Conservation (phyloP, 1,139 yeast species). For the Yamadazyma mexicana region DNA sequence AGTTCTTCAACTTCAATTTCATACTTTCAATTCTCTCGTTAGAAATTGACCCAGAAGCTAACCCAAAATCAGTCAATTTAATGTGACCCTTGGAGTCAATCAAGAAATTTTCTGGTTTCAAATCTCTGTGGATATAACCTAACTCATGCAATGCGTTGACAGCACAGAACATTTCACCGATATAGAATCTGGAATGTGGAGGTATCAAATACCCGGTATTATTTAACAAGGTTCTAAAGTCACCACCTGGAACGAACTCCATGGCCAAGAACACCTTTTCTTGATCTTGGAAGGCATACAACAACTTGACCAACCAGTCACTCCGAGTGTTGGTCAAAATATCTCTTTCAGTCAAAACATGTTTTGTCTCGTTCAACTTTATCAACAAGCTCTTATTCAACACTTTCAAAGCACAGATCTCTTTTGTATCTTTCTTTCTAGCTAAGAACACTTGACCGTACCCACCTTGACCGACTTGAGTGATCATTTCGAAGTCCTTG, state of each 20-base stretch:
- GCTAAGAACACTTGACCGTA: slow-evolving; percentile 97
- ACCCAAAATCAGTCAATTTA: slow-evolving; percentile 94
- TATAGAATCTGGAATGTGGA: slow-evolving; percentile 92
- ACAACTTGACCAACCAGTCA: slow-evolving; percentile 91
- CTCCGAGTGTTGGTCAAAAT: slow-evolving; percentile 91
- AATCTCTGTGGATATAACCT: slow-evolving; percentile 95
- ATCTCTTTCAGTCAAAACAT: slow-evolving; percentile 93
- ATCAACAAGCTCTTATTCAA: slow-evolving; percentile 83
- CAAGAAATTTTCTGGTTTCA: slow-evolving; percentile 95
- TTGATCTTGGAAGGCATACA: slow-evolving; percentile 93
- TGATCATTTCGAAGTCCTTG: slow-evolving; percentile 92
- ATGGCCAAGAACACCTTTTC: slow-evolving; percentile 91
- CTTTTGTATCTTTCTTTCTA: slow-evolving; percentile 89
- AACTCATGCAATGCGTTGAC: slow-evolving; percentile 91
- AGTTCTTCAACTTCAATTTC: slow-evolving; percentile 81
- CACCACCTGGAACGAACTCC: slow-evolving; percentile 99
- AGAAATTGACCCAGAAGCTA: slow-evolving; percentile 95
- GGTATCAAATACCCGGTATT: slow-evolving; percentile 92
- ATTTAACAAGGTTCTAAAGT: slow-evolving; percentile 89
- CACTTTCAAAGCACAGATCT: slow-evolving; percentile 92
- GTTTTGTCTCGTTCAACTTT: slow-evolving; percentile 92
- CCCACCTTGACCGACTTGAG: slow-evolving; percentile 99
- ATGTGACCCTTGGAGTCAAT: slow-evolving; percentile 95
- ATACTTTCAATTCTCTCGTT: slow-evolving; percentile 91
- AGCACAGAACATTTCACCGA: slow-evolving; percentile 94